Evolutionary conservation across 2,329 filamentous ascomycete species (phyloP), one percentile per base, ranked within the genome.

Genomic region (Harringtonia lauricola): DNA sequence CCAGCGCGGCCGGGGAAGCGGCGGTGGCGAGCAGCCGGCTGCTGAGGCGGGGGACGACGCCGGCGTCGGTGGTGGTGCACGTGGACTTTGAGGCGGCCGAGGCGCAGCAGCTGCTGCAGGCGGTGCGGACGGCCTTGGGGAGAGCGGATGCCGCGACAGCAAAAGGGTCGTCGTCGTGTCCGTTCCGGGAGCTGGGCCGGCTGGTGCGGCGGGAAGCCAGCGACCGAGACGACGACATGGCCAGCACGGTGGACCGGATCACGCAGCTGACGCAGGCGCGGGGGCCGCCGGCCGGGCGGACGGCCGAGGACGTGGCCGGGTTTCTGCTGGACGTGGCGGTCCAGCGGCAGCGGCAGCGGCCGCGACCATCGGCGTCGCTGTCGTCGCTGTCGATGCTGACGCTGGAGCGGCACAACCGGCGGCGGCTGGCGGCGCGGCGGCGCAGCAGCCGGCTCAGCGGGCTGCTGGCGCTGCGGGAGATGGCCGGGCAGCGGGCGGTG

Each of bases 381-480:
- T 18, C 39, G 8, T 36, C 51, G 1, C 54, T 55, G 3, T 48
- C 49, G 0, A 46, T 56, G 0, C 49, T 70, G 2, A 57, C 57
- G 4, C 34, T 68, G 0, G 17, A 36, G 12, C 41, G 39, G 8
- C 38, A 38, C 22, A 28, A 39, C 17, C 24, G 36, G 3, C 17
- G 29, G 8, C 5, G 49, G 34, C 56, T 53, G 14, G 54, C 51
- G 13, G 54, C 57, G 10, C 46, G 52, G 1, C 44, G 49, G 3
- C 60, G 61, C 6, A 53, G 56, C 1, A 56, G 55, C 18, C 55
- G 56, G 8, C 40, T 72, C 1, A 55, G 66, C 0, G 59, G 63
- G 0, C 51, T 77, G 3, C 57, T 76, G 0, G 53, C 74, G 3
- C 65, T 70, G 1, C 64, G 74, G 10, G 71, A 75, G 51, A 55